These are phyloP conservation scores for Cotoneaster glaucophyllus DNA, from an alignment of 306 rosid species.

Conservation along the genomic window DNA sequence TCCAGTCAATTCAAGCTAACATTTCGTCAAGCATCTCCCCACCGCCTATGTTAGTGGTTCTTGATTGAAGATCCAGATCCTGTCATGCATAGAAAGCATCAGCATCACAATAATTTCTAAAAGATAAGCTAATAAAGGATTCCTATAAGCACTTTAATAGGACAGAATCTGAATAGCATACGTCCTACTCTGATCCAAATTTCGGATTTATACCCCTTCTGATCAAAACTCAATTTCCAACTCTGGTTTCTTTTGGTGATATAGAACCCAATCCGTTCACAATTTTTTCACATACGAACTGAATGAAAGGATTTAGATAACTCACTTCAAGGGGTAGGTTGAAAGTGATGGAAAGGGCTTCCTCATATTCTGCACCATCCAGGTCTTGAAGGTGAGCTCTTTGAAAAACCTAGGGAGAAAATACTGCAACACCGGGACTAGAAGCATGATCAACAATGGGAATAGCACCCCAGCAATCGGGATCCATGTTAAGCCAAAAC, in stretches of 20 bases:
- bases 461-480: slow-evolving; percentile 88
- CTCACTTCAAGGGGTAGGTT: slow-evolving; percentile 72
- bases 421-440: slow-evolving; percentile 83
- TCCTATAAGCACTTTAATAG: not conserved
- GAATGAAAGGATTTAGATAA: slow-evolving; percentile 1
- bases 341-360: slow-evolving; percentile 71
- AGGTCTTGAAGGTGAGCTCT: slow-evolving; percentile 81
- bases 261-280: not conserved
- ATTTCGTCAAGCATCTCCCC: slow-evolving; percentile 85
- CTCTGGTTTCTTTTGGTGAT: not conserved
- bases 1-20: not conserved
- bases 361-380: slow-evolving; percentile 89
- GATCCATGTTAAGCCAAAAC: slow-evolving; percentile 93
- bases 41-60: slow-evolving; percentile 37
- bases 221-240: not conserved
- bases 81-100: slow-evolving; percentile 4
- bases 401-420: slow-evolving; percentile 77
- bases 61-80: slow-evolving; percentile 49
- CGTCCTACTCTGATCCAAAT: not conserved
- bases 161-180: not conserved
- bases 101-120: slow-evolving; percentile 4
- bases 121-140: not conserved
- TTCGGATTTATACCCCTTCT: not conserved
- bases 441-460: slow-evolving; percentile 93
- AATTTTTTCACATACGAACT: not conserved